Conservation (phyloP, 345 rosid species). For the Orychophragmus violaceus region DNA sequence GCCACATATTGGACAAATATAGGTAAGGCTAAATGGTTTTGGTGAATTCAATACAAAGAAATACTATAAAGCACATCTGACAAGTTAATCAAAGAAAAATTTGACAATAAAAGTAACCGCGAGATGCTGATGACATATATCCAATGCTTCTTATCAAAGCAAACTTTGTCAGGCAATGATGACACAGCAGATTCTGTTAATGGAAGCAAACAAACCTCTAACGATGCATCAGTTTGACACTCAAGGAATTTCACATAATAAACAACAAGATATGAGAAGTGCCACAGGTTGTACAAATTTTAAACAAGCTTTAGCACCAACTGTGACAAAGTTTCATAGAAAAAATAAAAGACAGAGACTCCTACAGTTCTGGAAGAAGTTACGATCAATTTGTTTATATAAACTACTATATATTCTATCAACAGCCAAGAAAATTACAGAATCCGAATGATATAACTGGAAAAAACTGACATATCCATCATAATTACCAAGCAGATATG, state of each 20-base stretch:
- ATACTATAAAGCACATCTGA: neutral
- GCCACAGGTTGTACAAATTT: neutral
- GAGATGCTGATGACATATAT: neutral
- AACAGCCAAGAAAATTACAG: neutral
- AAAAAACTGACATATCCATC: neutral
- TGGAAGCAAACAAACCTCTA: neutral
- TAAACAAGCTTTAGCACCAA: slow-evolving; percentile 11
- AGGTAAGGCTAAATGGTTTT: neutral
- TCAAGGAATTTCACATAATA: neutral
- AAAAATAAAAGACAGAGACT: neutral
- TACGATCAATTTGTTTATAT: neutral
- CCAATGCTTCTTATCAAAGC: neutral
- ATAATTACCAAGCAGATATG: neutral
- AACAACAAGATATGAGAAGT: neutral
- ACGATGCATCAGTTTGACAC: neutral
- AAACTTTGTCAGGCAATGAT: neutral
- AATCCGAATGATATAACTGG: neutral
- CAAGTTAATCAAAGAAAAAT: neutral
- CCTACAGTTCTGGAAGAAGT: neutral
- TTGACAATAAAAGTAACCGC: neutral
- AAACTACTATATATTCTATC: neutral
- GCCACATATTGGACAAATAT: neutral
- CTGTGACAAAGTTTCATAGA: neutral
- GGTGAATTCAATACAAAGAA: neutral
- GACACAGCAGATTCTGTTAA: neutral